Evolutionary conservation across 768 basidiomycete species (phyloP).

Genomic region (Gloeopeniophorella convolvens): DNA sequence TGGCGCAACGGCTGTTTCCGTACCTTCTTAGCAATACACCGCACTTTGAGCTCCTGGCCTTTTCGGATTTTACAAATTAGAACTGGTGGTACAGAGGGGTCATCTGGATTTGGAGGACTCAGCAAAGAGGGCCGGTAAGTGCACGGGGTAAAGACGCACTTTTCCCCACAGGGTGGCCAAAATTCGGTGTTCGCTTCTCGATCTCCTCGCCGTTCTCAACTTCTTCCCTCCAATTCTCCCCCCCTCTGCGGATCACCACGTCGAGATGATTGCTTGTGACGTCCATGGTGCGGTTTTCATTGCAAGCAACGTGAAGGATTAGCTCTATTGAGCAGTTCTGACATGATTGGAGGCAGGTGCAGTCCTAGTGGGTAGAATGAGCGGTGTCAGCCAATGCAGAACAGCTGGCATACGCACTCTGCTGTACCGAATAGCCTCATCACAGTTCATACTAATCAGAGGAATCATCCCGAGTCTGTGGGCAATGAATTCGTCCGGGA

Average conservation of each 20-base stretch:
- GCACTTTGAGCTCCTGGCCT: constrained; percentile 83
- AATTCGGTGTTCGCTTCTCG: constrained; percentile 62
- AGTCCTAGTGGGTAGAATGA: constrained; percentile 55
- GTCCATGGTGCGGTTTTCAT: constrained; percentile 65
- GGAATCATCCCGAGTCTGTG: constrained; percentile 95
- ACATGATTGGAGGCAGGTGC: constrained; percentile 81
- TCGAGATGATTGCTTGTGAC: constrained; percentile 85
- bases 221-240: constrained; percentile 29
- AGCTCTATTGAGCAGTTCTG: constrained; percentile 80
- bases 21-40: constrained; percentile 92
- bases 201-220: constrained; percentile 62
- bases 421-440: constrained; percentile 78
- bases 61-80: constrained; percentile 89
- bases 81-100: constrained; percentile 58
- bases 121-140: background rate
- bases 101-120: constrained; percentile 37
- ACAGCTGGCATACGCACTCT: constrained; percentile 40
- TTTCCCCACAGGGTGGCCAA: constrained; percentile 84
- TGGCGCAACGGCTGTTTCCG: constrained; percentile 10
- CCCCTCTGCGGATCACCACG: constrained; percentile 36
- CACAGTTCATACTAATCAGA: constrained; percentile 78
- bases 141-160: constrained; percentile 37
- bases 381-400: background rate
- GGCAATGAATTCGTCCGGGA: constrained; percentile 96
- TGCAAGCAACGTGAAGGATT: constrained; percentile 69